These are phyloP conservation scores for Dendrocalamus sinicus DNA, from an alignment of 176 grass and related monocot genomes.

Conservation along the genomic window DNA sequence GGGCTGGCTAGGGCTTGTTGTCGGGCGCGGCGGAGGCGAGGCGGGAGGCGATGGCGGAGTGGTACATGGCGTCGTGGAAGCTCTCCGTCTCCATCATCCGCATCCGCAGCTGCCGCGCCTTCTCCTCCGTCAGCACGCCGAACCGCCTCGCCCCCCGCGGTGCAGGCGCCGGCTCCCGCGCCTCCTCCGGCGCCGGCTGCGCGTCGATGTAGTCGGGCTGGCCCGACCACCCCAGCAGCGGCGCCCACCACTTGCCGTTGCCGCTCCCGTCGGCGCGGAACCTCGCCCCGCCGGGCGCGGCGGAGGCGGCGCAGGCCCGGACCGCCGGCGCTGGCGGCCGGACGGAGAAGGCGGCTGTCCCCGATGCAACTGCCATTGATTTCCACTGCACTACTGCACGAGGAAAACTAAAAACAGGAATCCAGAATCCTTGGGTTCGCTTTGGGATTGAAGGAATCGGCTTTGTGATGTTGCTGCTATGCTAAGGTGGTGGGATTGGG, in stretches of 20 bases:
- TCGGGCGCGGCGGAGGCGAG: conserved; percentile 73
- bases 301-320: conserved; percentile 5
- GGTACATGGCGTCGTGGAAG: conserved; percentile 97
- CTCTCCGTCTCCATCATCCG: conserved; percentile 75
- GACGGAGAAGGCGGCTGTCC: conserved; percentile 13
- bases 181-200: not conserved
- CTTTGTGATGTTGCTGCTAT: not conserved
- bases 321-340: not conserved
- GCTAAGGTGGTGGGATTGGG: not conserved
- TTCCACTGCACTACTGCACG: not conserved
- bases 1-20: not conserved
- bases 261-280: not conserved
- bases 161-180: too few species aligned
- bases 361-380: conserved; percentile 41
- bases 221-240: conserved; percentile 81
- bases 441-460: not conserved
- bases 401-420: too few species aligned
- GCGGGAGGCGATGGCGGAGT: conserved; percentile 97
- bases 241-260: conserved; percentile 76
- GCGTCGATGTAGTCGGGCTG: conserved; percentile 88
- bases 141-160: conserved; percentile 37
- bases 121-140: conserved; percentile 87
- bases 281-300: conserved; percentile 9
- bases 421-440: not conserved
- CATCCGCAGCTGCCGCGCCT: conserved; percentile 80